Percentiles rank a stretch among this genome's conserved stretches.
phyloP scores from a whole-genome alignment of 345 rosid species.

The Syzygium grande region DNA sequence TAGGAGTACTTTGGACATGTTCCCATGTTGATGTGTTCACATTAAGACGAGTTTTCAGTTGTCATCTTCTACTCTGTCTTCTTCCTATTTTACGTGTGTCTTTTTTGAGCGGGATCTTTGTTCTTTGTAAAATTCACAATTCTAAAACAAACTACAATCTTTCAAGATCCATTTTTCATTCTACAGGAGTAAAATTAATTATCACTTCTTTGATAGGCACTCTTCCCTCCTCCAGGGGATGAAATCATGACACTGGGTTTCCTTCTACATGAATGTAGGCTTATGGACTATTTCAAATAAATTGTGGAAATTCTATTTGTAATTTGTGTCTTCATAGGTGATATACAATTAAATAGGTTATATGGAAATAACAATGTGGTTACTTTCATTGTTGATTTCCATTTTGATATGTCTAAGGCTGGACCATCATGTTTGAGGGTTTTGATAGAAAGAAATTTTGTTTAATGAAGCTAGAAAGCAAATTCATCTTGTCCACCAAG shows the following conservation, averaged over 20 bases:
- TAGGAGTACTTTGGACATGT: not conserved
- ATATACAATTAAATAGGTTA: not conserved
- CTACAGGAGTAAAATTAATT: not conserved
- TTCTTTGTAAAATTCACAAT: not conserved
- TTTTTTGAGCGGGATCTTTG: not conserved
- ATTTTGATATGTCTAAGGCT: not conserved
- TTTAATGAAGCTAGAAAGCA: slow-evolving; percentile 75
- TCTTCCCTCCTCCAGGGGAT: not conserved
- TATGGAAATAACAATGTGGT: not conserved
- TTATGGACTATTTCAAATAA: not conserved
- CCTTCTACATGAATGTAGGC: not conserved
- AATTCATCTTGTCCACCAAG: slow-evolving; percentile 45
- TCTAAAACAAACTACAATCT: not conserved
- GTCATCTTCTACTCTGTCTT: not conserved
- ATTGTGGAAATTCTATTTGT: not conserved
- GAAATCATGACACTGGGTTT: not conserved
- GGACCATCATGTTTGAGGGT: not conserved
- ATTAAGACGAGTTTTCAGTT: not conserved
- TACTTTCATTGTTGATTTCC: not conserved
- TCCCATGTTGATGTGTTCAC: not conserved
- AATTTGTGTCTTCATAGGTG: not conserved
- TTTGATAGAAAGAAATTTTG: not conserved
- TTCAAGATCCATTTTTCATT: not conserved
- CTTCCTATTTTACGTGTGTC: not conserved
- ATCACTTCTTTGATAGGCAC: not conserved